Conservation (phyloP, 768 basidiomycete species). For the Mycena vitilis region DNA sequence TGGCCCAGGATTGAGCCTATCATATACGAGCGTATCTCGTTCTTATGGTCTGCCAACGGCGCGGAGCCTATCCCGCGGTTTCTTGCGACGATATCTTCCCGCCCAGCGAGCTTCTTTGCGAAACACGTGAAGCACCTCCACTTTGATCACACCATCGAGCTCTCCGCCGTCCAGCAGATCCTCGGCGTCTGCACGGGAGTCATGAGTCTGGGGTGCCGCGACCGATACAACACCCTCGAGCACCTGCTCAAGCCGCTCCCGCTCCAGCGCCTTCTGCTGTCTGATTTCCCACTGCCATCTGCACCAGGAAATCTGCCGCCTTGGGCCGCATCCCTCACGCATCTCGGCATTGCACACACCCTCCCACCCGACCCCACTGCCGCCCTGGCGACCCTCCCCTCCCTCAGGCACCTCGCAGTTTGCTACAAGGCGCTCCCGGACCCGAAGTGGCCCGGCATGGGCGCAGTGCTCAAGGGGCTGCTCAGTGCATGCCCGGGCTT, state of each 20-base stretch:
- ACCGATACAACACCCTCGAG: slow-evolving; percentile 14
- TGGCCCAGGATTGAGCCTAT: slow-evolving; percentile 52
- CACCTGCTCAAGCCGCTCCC: slow-evolving; percentile 17
- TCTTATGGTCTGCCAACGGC: slow-evolving; percentile 38
- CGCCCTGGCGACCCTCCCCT: slow-evolving; percentile 16
- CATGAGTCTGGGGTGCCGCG: slow-evolving; percentile 42
- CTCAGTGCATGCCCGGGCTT: slow-evolving; percentile 3
- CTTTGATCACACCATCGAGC: slow-evolving; percentile 43
- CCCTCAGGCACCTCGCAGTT: slow-evolving; percentile 17
- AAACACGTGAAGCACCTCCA: slow-evolving; percentile 52
- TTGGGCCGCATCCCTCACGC: slow-evolving; percentile 25
- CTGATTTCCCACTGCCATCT: slow-evolving; percentile 1
- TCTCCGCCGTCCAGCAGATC: slow-evolving; percentile 36
- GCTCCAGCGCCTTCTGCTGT: slow-evolving; percentile 24
- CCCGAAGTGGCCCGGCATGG: background rate
- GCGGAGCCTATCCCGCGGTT: slow-evolving; percentile 46
- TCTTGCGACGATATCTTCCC: slow-evolving; percentile 48
- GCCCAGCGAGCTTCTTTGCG: slow-evolving; percentile 50
- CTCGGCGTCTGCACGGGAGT: slow-evolving; percentile 52
- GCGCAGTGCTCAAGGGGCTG: slow-evolving; percentile 1
- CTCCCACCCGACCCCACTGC: slow-evolving; percentile 3
- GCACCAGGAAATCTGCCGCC: background rate
- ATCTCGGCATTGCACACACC: slow-evolving; percentile 8
- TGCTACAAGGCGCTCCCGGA: slow-evolving; percentile 40
- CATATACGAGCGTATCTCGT: slow-evolving; percentile 54